These are phyloP conservation scores for Dioscorea zingiberensis DNA, from an alignment of 106 monocot genomes.

Conservation along the genomic window DNA sequence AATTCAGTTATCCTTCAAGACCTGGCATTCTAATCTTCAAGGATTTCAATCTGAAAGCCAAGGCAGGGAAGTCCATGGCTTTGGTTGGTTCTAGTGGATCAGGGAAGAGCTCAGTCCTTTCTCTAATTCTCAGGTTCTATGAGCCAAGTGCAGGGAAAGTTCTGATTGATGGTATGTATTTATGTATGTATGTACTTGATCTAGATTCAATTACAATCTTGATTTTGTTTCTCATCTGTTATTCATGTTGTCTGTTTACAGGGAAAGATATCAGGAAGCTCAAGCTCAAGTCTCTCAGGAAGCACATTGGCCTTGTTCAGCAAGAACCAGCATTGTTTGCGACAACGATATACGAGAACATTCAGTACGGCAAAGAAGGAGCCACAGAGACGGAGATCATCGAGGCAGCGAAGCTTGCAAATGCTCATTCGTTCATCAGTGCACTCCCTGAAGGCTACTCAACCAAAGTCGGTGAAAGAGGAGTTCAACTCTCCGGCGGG, in stretches of 20 bases:
- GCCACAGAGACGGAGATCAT: conserved; percentile 71
- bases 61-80: conserved; percentile 64
- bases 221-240: not conserved
- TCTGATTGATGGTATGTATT: conserved; percentile 48
- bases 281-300: conserved; percentile 62
- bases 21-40: conserved; percentile 52
- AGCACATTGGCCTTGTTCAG: conserved; percentile 81
- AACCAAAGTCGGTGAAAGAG: conserved; percentile 64
- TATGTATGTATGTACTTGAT: not conserved
- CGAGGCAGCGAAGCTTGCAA: conserved; percentile 83
- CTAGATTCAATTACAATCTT: not conserved
- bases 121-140: conserved; percentile 56
- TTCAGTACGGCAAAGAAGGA: conserved; percentile 78
- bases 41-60: conserved; percentile 47
- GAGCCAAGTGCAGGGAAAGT: conserved; percentile 51
- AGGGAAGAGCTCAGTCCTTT: conserved; percentile 59
- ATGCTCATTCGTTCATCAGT: conserved; percentile 91
- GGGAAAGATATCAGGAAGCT: conserved; percentile 81
- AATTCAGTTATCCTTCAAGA: conserved; percentile 62
- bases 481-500: conserved; percentile 62
- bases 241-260: conserved; percentile 13
- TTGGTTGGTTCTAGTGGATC: conserved; percentile 72
- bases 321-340: conserved; percentile 94
- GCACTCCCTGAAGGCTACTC: conserved; percentile 79
- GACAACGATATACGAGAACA: conserved; percentile 81